Evolutionary conservation across 1,284 basidiomycete species (phyloP), one percentile per base, ranked within the genome.

Genomic region (Uromyces viciae-fabae): DNA sequence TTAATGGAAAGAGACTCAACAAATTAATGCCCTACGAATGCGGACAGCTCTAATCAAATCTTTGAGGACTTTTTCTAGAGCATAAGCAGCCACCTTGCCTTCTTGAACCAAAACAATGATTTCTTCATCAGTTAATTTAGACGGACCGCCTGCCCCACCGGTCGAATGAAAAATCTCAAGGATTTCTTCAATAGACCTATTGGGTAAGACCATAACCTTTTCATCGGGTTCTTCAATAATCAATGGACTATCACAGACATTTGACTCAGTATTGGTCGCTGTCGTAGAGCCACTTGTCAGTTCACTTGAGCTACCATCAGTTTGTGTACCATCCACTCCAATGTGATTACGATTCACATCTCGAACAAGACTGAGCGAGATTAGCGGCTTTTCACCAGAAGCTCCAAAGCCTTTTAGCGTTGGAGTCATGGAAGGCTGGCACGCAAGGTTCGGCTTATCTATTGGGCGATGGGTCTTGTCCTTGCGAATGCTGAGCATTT

Each of bases 31-130:
- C 75, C 97, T 88, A 68, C 97, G 91, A 82, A 99, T 90, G 49
- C 89, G 87, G 3, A 99, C 96, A 49, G 96, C 95, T 40, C 96
- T 88, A 83, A 94, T 92, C 8, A 92, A 88, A 84, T 97, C 91
- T 83, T 92, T 92, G 25, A 81, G 69, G 66, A 93, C 90, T 89
- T 98, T 99, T 87, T 99, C 96, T 60, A 99, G 87, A 17, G 94
- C 94, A 86, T 99, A 98, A 8, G 93, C 90, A 0, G 94, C 92
- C 83, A 99, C 92, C 90, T 95, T 97, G 73, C 95, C 94, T 83
- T 92, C 92, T 87, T 98, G 94, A 11, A 92, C 91, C 40, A 99
- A 89, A 77, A 95, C 83, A 77, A 99, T 91, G 76, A 99, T 88
- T 87, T 99, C 96, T 85, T 99, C 96, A 85, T 99, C 94, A 71